These are phyloP conservation scores for Colletotrichum agaves DNA, from an alignment of 2,329 filamentous ascomycete species.

Conservation along the genomic window DNA sequence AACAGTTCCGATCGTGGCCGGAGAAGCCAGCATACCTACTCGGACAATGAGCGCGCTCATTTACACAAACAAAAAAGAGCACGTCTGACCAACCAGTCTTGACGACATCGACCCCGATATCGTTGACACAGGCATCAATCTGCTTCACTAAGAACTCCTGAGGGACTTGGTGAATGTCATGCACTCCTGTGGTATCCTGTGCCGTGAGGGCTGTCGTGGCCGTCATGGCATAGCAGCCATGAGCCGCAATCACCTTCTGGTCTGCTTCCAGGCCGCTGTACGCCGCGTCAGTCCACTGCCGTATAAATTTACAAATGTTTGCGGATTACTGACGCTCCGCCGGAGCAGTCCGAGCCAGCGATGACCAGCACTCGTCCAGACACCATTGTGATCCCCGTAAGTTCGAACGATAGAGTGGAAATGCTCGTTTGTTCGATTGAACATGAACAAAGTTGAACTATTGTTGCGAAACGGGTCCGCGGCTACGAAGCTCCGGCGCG, in stretches of 20 bases:
- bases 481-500: background rate
- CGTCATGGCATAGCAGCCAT: slow-evolving; percentile 96
- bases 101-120: slow-evolving; percentile 88
- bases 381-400: slow-evolving; percentile 45
- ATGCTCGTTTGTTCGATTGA: background rate
- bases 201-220: slow-evolving; percentile 96
- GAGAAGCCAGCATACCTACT: slow-evolving; percentile 83
- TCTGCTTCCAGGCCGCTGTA: slow-evolving; percentile 91
- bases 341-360: slow-evolving; percentile 90
- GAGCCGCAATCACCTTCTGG: slow-evolving; percentile 91
- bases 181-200: slow-evolving; percentile 89
- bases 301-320: background rate
- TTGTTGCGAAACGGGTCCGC: background rate
- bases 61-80: background rate
- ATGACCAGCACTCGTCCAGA: slow-evolving; percentile 76
- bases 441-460: background rate
- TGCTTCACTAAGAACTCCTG: slow-evolving; percentile 83
- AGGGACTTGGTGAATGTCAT: slow-evolving; percentile 83
- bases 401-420: background rate
- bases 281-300: background rate
- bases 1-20: slow-evolving; percentile 75
- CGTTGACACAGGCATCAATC: slow-evolving; percentile 84
- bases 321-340: slow-evolving; percentile 73
- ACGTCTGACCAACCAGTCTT: slow-evolving; percentile 77
- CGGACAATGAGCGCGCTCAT: background rate